Conservation (phyloP, 345 rosid genomes). For the Populus deltoides region DNA sequence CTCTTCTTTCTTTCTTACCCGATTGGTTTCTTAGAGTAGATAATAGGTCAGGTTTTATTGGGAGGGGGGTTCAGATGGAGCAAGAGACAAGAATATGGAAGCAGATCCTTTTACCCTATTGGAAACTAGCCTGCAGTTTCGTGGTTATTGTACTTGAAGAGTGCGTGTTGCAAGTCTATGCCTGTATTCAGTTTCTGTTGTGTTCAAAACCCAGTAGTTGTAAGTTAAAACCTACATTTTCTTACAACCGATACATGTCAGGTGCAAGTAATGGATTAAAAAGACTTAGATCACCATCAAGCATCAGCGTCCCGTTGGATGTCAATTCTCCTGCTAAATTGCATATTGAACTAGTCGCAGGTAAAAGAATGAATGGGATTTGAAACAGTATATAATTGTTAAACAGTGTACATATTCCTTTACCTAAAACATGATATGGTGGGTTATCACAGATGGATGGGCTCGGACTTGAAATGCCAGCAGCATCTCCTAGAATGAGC, state of each 20-base stretch:
- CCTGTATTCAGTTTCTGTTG: too few relatives aligned
- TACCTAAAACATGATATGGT: not conserved
- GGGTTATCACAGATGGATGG: not conserved
- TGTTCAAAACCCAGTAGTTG: too few relatives aligned
- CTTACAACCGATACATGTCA: too few relatives aligned
- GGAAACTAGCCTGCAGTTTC: not conserved
- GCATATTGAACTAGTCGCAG: not conserved
- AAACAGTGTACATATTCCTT: not conserved
- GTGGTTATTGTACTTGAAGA: too few relatives aligned
- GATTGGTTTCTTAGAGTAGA: not conserved
- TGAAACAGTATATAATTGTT: not conserved
- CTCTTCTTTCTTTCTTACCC: too few relatives aligned
- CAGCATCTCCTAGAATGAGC: not conserved
- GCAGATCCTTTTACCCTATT: not conserved
- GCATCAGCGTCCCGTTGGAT: too few relatives aligned
- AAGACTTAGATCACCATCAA: too few relatives aligned
- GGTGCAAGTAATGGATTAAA: too few relatives aligned
- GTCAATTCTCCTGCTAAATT: not conserved
- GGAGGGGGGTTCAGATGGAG: not conserved
- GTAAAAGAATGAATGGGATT: not conserved
- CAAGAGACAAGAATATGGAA: not conserved
- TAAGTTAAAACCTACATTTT: too few relatives aligned
- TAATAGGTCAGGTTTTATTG: too few relatives aligned
- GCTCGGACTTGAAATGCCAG: not conserved
- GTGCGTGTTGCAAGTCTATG: too few relatives aligned